Evolutionary conservation across 2,329 filamentous ascomycete genomes (phyloP).

Genomic region (Verticillium longisporum): DNA sequence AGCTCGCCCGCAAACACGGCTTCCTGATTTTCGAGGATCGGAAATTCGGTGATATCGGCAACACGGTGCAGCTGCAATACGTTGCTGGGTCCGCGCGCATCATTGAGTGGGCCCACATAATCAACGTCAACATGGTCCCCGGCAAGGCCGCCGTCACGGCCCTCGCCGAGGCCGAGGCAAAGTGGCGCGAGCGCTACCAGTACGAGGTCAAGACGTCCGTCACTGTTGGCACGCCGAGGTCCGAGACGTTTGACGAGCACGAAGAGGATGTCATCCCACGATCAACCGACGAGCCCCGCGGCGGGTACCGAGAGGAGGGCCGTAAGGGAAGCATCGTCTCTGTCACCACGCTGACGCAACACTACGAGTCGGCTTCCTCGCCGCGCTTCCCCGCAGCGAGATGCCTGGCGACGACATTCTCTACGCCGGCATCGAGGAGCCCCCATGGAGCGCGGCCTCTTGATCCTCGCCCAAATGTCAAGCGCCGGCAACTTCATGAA

Average conservation of each 20-base stretch:
- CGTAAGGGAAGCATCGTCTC: slow-evolving; percentile 77
- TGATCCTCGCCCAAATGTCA: slow-evolving; percentile 85
- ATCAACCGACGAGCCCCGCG: slow-evolving; percentile 24
- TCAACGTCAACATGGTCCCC: slow-evolving; percentile 64
- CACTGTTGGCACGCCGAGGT: slow-evolving; percentile 53
- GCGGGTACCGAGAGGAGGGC: slow-evolving; percentile 13
- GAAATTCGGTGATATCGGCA: slow-evolving; percentile 81
- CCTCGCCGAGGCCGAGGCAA: slow-evolving; percentile 51
- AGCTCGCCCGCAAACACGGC: slow-evolving; percentile 55
- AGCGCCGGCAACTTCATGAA: slow-evolving; percentile 73
- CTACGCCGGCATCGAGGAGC: slow-evolving; percentile 56
- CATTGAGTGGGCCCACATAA: slow-evolving; percentile 68
- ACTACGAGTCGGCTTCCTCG: slow-evolving; percentile 63
- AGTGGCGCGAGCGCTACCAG: slow-evolving; percentile 56
- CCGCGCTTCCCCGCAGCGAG: slow-evolving; percentile 47
- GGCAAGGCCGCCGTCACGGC: slow-evolving; percentile 59
- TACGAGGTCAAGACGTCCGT: slow-evolving; percentile 62
- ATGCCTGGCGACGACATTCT: slow-evolving; percentile 44
- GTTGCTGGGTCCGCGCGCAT: slow-evolving; percentile 67
- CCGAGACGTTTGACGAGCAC: slow-evolving; percentile 48
- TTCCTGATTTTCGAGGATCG: slow-evolving; percentile 80
- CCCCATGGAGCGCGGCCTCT: slow-evolving; percentile 64
- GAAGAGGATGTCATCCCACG: slow-evolving; percentile 19
- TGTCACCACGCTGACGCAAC: slow-evolving; percentile 73
- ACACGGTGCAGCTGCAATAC: slow-evolving; percentile 78